These are phyloP conservation scores for Myriosclerotinia curreyana DNA, from an alignment of 2,329 filamentous ascomycete species.

Conservation along the genomic window DNA sequence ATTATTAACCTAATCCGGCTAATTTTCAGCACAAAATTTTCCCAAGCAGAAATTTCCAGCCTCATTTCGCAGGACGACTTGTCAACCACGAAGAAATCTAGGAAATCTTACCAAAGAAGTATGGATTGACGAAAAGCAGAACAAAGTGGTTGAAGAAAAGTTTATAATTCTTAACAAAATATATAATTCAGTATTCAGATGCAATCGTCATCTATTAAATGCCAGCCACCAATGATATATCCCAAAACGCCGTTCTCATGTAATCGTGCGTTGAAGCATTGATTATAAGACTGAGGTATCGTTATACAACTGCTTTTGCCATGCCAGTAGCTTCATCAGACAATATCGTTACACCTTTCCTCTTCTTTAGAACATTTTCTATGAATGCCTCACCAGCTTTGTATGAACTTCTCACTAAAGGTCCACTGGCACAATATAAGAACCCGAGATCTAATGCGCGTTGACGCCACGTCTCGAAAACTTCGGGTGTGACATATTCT, in stretches of 20 bases:
- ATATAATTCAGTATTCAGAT: background rate
- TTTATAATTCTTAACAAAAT: background rate
- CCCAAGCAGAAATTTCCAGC: background rate
- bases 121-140: too few species aligned
- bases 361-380: slow-evolving; percentile 75
- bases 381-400: slow-evolving; percentile 99
- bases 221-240: slow-evolving; percentile 7
- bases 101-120: too few species aligned
- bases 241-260: slow-evolving; percentile 16
- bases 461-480: slow-evolving; percentile 88
- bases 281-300: slow-evolving; percentile 1
- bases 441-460: slow-evolving; percentile 93
- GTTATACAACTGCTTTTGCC: slow-evolving; percentile 33
- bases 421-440: slow-evolving; percentile 91
- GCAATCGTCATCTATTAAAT: slow-evolving; percentile 4
- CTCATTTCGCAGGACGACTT: background rate
- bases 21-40: background rate
- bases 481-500: slow-evolving; percentile 87
- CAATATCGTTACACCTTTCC: slow-evolving; percentile 35
- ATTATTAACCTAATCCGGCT: background rate
- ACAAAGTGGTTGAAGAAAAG: slow-evolving; percentile 5
- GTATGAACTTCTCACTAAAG: slow-evolving; percentile 90
- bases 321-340: slow-evolving; percentile 33
- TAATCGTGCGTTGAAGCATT: slow-evolving; percentile 16
- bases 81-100: background rate